A percentile compares a stretch with the other conserved stretches of the same genome.
phyloP scores from a whole-genome alignment of 2,329 filamentous ascomycete species.

The Pyrenophora tritici-repentis region DNA sequence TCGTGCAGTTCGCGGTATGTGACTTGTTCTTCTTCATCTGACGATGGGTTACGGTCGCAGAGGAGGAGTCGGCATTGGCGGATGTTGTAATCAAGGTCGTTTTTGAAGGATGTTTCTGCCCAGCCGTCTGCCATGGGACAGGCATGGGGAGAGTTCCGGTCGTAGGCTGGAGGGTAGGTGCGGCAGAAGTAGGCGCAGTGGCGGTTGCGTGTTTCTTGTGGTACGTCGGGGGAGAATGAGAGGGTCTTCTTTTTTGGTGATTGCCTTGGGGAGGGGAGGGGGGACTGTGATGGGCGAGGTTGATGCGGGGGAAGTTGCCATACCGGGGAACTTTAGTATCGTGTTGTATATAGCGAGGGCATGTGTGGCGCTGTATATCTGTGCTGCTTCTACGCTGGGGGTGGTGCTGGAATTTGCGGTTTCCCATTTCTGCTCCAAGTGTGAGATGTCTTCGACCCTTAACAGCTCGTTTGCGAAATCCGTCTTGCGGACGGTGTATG shows the following conservation, averaged over 20 bases:
- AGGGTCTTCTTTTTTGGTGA: background rate
- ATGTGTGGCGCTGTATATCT: background rate
- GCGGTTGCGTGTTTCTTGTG: constrained; percentile 13
- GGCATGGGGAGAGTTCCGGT: background rate
- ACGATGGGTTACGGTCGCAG: background rate
- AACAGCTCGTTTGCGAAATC: too few species aligned
- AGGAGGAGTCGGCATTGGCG: constrained; percentile 19
- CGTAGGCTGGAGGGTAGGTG: too few species aligned
- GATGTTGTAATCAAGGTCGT: constrained; percentile 13
- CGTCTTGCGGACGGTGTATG: background rate
- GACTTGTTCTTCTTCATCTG: background rate
- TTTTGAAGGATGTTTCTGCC: constrained; percentile 12
- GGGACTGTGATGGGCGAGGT: too few species aligned
- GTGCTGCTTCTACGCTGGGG: background rate
- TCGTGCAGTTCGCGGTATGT: constrained; percentile 15
- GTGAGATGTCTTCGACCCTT: too few species aligned
- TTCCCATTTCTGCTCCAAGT: too few species aligned
- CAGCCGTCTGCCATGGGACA: constrained; percentile 12
- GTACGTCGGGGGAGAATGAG: constrained; percentile 9
- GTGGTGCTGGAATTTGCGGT: background rate
- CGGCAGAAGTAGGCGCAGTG: background rate
- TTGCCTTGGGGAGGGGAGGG: too few species aligned
- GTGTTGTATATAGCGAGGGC: constrained; percentile 1
- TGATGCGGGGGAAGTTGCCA: background rate
- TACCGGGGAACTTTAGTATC: background rate